phyloP scores from a whole-genome alignment of 2,329 filamentous ascomycete genomes.

The Verticillium zaregamsianum region DNA sequence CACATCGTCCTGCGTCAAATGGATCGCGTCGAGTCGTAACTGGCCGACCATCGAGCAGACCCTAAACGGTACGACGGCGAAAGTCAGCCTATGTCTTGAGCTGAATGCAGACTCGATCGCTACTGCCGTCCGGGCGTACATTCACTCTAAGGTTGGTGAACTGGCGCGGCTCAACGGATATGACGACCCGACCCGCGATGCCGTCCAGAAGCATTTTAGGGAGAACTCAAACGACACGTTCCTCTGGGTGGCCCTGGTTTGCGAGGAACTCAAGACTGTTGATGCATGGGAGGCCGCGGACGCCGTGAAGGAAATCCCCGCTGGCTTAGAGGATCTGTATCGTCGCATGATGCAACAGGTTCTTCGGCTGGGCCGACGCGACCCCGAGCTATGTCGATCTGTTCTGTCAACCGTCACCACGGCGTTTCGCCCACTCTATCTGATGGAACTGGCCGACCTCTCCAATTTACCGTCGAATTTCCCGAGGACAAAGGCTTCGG shows the following conservation, averaged over 20 bases:
- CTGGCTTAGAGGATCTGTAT: constrained; percentile 2
- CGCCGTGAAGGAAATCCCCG: neutral
- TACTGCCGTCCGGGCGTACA: constrained; percentile 20
- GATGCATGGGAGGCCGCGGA: neutral
- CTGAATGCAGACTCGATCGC: constrained; percentile 28
- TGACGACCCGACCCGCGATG: neutral
- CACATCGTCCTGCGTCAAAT: too few species aligned
- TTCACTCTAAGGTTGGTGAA: constrained; percentile 18
- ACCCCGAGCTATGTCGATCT: too few species aligned
- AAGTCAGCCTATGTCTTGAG: constrained; percentile 27
- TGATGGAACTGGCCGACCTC: too few species aligned
- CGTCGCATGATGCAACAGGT: neutral
- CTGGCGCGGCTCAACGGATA: constrained; percentile 12
- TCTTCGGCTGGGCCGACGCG: too few species aligned
- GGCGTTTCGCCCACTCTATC: too few species aligned
- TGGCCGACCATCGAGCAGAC: neutral
- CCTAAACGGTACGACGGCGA: constrained; percentile 16
- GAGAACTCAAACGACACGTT: constrained; percentile 32
- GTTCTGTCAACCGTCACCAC: too few species aligned
- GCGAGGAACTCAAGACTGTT: constrained; percentile 8
- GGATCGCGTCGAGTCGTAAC: too few species aligned
- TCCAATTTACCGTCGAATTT: neutral
- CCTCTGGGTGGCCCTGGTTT: constrained; percentile 29
- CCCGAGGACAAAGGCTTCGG: neutral
- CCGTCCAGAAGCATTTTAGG: constrained; percentile 14